Evolutionary conservation across 2,329 filamentous ascomycete genomes (phyloP).

Genomic region (Chaetomiaceae sp.): DNA sequence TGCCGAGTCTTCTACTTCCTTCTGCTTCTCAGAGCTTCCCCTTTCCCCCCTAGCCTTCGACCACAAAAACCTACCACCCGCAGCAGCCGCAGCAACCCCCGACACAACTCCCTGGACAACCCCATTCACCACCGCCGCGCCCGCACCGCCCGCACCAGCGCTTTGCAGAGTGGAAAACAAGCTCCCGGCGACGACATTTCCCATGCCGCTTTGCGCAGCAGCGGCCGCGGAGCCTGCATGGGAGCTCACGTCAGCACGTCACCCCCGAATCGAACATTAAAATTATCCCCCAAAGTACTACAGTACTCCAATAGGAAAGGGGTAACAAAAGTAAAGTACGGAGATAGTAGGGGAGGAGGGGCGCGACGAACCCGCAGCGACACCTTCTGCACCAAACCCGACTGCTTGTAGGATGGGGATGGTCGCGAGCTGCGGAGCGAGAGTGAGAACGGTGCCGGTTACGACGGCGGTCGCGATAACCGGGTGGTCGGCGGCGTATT

Average conservation of each 20-base stretch:
- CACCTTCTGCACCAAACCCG: background rate
- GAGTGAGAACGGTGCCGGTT: background rate
- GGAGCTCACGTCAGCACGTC: too few relatives aligned
- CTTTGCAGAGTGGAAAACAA: constrained; percentile 24
- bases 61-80: background rate
- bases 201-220: constrained; percentile 10
- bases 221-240: constrained; percentile 26
- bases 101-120: constrained; percentile 14
- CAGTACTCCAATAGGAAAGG: background rate
- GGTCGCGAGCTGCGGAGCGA: background rate
- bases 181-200: constrained; percentile 22
- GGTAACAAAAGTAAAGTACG: background rate
- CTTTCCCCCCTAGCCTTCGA: background rate
- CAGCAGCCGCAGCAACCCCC: background rate
- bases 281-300: too few relatives aligned
- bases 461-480: background rate
- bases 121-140: constrained; percentile 11
- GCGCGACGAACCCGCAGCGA: background rate
- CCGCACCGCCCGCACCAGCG: constrained; percentile 26
- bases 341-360: too few relatives aligned
- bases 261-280: too few relatives aligned
- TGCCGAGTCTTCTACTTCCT: too few relatives aligned
- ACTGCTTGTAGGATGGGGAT: background rate
- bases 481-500: background rate
- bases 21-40: background rate